Evolutionary conservation across 768 basidiomycete species (phyloP), one percentile per base, ranked within the genome.

Genomic region (Collybiopsis confluens): DNA sequence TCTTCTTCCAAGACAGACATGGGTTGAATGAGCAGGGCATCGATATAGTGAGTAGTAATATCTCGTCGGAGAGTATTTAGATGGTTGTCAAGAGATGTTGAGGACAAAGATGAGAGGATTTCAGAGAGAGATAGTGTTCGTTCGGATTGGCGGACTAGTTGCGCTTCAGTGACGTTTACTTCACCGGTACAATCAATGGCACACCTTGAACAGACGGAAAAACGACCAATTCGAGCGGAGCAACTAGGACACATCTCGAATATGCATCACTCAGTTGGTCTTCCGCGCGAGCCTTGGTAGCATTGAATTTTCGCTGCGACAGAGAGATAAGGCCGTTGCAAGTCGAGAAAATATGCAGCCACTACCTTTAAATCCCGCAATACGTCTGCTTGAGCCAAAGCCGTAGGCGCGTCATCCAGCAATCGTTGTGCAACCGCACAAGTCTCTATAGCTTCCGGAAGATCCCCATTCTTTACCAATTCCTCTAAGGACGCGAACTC

Each of bases 231-330:
- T 76, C 74, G 15, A 72, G 73, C 3, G 78, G 68, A 23, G 77
- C 74, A 26, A 87, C 64, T 2, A 73, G 61, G 23, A 91, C 65
- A 61, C 85, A 76, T 60, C 82, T 76, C 20, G 78, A 66, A 61
- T 82, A 90, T 2, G 85, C 85, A 44, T 88, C 82, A 58, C 75
- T 79, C 21, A 92, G 73, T 60, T 89, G 83, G 56, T 91, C 90
- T 62, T 89, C 83, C 6, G 81, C 67, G 35, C 79, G 79, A 52
- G 85, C 81, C 61, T 75, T 74, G 23, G 77, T 65, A 8, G 80
- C 75, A 55, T 75, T 76, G 54, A 82, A 76, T 58, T 72, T 80
- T 46, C 70, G 74, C 90, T 92, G 58, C n/a, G n/a, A n/a, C n/a
- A n/a, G n/a, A 5, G 16, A 48, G 6, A 54, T 20, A 49, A n/a